Conservation (phyloP, 768 basidiomycete genomes). For the Albatrellus ellisii region DNA sequence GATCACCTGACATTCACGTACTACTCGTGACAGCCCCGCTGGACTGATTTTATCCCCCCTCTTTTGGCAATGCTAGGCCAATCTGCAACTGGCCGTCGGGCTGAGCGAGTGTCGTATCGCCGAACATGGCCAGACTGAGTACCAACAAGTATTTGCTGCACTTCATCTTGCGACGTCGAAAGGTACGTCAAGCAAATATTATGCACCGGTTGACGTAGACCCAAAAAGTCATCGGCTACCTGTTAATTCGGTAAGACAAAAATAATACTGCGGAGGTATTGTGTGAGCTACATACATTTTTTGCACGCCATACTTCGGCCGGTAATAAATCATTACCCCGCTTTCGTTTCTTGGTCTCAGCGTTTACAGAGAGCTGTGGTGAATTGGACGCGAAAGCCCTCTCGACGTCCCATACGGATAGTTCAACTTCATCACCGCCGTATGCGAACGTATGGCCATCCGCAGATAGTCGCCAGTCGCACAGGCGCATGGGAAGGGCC, state of each 20-base stretch:
- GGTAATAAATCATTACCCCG: constrained; percentile 43
- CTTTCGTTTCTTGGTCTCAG: constrained; percentile 41
- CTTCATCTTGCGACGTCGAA: constrained; percentile 26
- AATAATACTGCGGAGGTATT: not conserved
- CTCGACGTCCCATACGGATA: constrained; percentile 72
- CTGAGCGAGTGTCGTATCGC: constrained; percentile 64
- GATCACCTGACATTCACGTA: constrained; percentile 23
- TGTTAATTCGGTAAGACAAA: constrained; percentile 15
- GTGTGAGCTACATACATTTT: constrained; percentile 38
- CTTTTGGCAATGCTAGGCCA: constrained; percentile 48
- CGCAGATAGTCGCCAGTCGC: constrained; percentile 47
- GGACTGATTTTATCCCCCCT: constrained; percentile 47
- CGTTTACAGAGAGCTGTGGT: constrained; percentile 9
- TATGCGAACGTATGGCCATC: constrained; percentile 53
- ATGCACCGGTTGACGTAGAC: constrained; percentile 66
- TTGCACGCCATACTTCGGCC: constrained; percentile 75
- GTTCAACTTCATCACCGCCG: constrained; percentile 77
- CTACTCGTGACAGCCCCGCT: constrained; percentile 52
- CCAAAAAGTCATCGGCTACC: constrained; percentile 63
- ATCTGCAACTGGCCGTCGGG: constrained; percentile 51
- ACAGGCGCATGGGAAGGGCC: constrained; percentile 55
- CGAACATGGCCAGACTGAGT: constrained; percentile 64
- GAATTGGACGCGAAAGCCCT: constrained; percentile 28
- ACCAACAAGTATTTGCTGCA: constrained; percentile 52
- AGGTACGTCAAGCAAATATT: constrained; percentile 59